Conservation (phyloP, 495 filamentous ascomycete genomes). For the Xylaria flabelliformis region DNA sequence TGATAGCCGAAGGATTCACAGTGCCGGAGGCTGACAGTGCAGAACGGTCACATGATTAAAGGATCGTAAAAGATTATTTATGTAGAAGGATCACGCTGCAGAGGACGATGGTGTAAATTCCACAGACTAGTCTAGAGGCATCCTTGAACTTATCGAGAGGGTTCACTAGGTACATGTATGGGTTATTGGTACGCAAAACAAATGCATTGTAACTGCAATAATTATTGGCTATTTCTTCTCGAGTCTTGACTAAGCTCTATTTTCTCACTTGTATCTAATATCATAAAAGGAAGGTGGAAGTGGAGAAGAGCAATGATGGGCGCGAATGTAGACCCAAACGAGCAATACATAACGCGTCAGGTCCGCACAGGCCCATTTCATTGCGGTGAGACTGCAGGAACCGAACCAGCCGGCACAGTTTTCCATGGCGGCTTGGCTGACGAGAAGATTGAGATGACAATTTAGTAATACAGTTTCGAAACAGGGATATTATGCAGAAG, state of each 20-base stretch:
- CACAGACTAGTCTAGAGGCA: not conserved
- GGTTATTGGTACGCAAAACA: not conserved
- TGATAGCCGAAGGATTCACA: not conserved
- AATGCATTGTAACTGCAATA: not conserved
- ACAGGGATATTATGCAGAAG: not conserved
- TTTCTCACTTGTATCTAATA: constrained; percentile 10
- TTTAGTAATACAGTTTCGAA: not conserved
- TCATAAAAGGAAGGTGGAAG: not conserved
- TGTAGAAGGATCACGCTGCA: not conserved
- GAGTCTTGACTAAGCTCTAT: not conserved
- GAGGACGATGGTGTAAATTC: not conserved
- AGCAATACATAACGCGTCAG: not conserved
- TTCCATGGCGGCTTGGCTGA: not conserved
- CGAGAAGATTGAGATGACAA: not conserved
- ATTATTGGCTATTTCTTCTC: not conserved
- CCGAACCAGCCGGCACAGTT: not conserved
- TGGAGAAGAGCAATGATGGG: not conserved
- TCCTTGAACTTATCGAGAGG: not conserved
- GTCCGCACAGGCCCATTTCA: not conserved
- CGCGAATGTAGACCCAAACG: not conserved
- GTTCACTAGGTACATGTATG: not conserved
- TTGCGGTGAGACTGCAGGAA: not conserved
- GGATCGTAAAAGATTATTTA: not conserved
- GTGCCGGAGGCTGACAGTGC: not conserved
- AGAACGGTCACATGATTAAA: not conserved